A percentile compares a stretch with the other conserved stretches of the same genome.
Conservation (phyloP, 2,329 filamentous ascomycete species). For the Ampelomyces quisqualis region DNA sequence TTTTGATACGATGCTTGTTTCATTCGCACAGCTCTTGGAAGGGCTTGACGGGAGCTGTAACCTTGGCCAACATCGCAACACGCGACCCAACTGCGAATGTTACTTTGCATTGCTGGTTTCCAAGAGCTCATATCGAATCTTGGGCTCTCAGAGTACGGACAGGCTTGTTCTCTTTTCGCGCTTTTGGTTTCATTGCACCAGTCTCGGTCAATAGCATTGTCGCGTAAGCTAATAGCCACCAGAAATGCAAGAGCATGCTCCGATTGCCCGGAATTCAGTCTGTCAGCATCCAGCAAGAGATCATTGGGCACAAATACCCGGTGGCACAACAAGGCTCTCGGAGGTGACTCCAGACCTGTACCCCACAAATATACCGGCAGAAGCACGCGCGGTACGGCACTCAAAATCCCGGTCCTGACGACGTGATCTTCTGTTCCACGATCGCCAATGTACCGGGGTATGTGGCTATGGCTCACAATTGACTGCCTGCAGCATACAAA, state of each 20-base stretch:
- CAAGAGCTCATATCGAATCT: too few species aligned
- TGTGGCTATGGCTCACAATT: slow-evolving; percentile 4
- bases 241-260: slow-evolving; percentile 7
- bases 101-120: not conserved
- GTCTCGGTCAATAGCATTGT: slow-evolving; percentile 5
- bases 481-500: slow-evolving; percentile 3
- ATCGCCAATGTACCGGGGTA: slow-evolving; percentile 15
- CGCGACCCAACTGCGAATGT: not conserved
- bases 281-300: not conserved
- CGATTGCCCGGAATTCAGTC: not conserved
- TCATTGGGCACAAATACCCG: slow-evolving; percentile 26
- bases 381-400: slow-evolving; percentile 25
- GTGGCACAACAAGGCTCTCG: slow-evolving; percentile 18
- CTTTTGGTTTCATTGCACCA: slow-evolving; percentile 3
- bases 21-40: slow-evolving; percentile 15
- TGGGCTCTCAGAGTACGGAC: too few species aligned
- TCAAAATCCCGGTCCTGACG: slow-evolving; percentile 7
- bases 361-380: slow-evolving; percentile 31
- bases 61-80: slow-evolving; percentile 9
- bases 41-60: slow-evolving; percentile 10
- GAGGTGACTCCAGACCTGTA: slow-evolving; percentile 18
- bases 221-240: not conserved
- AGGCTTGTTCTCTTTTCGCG: not conserved
- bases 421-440: slow-evolving; percentile 11
- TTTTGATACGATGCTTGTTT: slow-evolving; percentile 13